These are phyloP conservation scores for Annulohypoxylon bovei DNA, from an alignment of 495 filamentous ascomycete species.

Conservation along the genomic window DNA sequence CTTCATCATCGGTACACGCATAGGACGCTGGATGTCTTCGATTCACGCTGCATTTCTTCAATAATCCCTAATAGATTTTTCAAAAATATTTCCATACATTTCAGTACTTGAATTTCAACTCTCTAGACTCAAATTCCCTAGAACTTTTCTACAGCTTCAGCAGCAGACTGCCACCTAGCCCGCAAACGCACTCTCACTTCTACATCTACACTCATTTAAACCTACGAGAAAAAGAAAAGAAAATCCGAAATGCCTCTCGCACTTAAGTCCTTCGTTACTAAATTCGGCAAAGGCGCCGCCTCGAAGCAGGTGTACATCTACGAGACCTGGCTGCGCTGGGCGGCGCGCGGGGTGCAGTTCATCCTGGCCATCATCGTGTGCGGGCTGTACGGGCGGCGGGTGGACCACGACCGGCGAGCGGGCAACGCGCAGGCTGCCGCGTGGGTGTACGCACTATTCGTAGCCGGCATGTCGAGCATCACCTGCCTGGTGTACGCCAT, in stretches of 20 bases:
- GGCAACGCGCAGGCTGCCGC: constrained; percentile 36
- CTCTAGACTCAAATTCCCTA: not conserved
- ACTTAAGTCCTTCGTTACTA: constrained; percentile 32
- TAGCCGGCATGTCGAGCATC: constrained; percentile 42
- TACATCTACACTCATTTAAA: not conserved
- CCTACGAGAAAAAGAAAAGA: not conserved
- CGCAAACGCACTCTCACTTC: not conserved
- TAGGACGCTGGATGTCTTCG: constrained; percentile 36
- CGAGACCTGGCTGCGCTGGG: constrained; percentile 46
- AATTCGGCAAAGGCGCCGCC: constrained; percentile 46
- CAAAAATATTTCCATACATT: constrained; percentile 3
- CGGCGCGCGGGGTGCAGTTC: constrained; percentile 47
- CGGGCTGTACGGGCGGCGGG: constrained; percentile 47
- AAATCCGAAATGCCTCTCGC: constrained; percentile 36
- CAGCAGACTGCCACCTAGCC: not conserved
- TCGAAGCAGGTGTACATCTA: constrained; percentile 47
- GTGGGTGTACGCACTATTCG: constrained; percentile 50
- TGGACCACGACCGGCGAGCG: constrained; percentile 40
- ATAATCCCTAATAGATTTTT: constrained; percentile 28
- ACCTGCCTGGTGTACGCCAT: constrained; percentile 48
- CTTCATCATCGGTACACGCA: constrained; percentile 20
- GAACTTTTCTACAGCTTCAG: not conserved
- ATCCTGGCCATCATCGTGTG: constrained; percentile 48
- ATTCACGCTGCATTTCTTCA: constrained; percentile 25
- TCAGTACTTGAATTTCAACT: not conserved